Conservation (phyloP, 2,329 filamentous ascomycete genomes). For the Colletotrichum phormii region DNA sequence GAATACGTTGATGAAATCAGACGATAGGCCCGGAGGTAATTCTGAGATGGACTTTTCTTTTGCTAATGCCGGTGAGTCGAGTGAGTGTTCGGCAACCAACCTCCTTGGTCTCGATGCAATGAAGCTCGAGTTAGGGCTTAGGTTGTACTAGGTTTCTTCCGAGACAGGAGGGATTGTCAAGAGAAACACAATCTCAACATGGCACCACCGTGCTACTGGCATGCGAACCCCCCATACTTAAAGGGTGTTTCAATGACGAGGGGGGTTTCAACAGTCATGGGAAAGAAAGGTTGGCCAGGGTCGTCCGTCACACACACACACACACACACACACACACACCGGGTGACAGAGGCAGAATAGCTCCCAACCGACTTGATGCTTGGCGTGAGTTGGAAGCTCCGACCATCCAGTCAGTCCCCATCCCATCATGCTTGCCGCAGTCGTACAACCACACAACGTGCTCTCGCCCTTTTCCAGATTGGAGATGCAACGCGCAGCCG, state of each 20-base stretch:
- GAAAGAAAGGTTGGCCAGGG: background rate
- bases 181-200: background rate
- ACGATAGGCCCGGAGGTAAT: background rate
- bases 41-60: background rate
- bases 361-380: background rate
- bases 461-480: background rate
- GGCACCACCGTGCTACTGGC: background rate
- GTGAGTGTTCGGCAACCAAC: background rate
- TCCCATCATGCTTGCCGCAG: background rate
- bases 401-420: background rate
- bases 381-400: background rate
- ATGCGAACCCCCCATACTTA: conserved; percentile 3
- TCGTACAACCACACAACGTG: background rate
- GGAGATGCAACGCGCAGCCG: conserved; percentile 21
- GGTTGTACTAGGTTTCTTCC: background rate
- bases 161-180: background rate
- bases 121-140: background rate
- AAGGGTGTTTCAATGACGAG: background rate
- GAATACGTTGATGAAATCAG: background rate
- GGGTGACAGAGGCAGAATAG: background rate
- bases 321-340: background rate
- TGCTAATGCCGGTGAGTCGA: background rate
- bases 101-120: background rate
- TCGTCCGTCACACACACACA: background rate
- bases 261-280: background rate